These are phyloP conservation scores for Triticum timopheevii DNA, from an alignment of 176 grass and related monocot species.

Conservation along the genomic window DNA sequence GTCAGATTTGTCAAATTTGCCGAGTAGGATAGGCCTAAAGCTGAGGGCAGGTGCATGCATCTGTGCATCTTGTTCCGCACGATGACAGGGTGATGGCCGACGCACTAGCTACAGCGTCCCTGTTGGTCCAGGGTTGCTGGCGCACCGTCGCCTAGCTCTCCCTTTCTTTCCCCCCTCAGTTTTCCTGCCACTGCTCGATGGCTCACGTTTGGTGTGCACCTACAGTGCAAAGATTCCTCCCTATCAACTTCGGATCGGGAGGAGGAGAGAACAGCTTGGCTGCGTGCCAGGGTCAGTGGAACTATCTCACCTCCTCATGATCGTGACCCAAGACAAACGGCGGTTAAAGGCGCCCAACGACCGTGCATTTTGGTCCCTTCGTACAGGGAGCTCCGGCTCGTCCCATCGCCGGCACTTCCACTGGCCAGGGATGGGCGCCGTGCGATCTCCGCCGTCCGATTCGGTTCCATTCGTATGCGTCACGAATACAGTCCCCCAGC, in stretches of 20 bases:
- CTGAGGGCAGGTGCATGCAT: not conserved
- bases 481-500: no score
- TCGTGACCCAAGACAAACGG: not conserved
- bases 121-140: not conserved
- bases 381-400: not conserved
- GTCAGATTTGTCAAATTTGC: no score
- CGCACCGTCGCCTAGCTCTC: no score
- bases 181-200: not conserved
- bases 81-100: not conserved
- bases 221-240: not conserved
- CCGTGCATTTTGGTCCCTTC: slow-evolving; percentile 1
- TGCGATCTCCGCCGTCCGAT: not conserved
- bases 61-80: not conserved
- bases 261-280: not conserved
- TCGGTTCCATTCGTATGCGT: not conserved
- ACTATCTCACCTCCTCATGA: slow-evolving; percentile 27
- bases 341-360: not conserved
- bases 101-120: not conserved
- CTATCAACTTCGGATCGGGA: not conserved
- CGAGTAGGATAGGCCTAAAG: not conserved
- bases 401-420: not conserved
- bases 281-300: slow-evolving; percentile 26
- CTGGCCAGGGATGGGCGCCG: not conserved
- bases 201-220: slow-evolving; percentile 1
- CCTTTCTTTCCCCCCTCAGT: not conserved